Conservation (phyloP, 768 basidiomycete species). For the Tephrocybe rancida region DNA sequence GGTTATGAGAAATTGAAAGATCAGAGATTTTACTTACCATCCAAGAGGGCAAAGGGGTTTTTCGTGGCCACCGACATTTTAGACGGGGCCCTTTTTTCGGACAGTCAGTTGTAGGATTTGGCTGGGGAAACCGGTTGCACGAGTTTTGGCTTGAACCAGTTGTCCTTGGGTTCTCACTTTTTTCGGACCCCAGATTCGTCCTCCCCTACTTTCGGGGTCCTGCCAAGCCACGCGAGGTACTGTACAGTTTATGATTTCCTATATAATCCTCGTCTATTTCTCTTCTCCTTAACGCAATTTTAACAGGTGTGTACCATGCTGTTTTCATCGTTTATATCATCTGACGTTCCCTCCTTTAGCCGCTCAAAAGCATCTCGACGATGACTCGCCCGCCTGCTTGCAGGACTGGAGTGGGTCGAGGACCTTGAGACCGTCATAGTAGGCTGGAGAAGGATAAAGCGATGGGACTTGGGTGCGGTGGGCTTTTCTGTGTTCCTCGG, state of each 20-base stretch:
- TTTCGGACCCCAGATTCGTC: constrained; percentile 20
- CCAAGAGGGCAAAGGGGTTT: constrained; percentile 85
- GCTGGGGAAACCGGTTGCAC: constrained; percentile 8
- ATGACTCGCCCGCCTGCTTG: constrained; percentile 67
- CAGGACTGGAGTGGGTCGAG: constrained; percentile 76
- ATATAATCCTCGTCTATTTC: constrained; percentile 10
- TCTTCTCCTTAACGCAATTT: constrained; percentile 49
- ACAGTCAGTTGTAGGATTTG: constrained; percentile 26
- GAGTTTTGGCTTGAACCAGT: constrained; percentile 9
- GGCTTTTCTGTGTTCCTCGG: constrained; percentile 24
- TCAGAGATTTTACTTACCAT: constrained; percentile 51
- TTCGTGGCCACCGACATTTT: constrained; percentile 89
- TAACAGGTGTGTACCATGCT: constrained; percentile 57
- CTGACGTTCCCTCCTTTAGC: constrained; percentile 41
- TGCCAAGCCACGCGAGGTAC: constrained; percentile 44
- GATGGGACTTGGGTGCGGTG: constrained; percentile 93
- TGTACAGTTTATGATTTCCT: constrained; percentile 45
- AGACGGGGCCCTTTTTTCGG: constrained; percentile 60
- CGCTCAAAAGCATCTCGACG: constrained; percentile 89
- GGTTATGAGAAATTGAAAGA: constrained; percentile 13
- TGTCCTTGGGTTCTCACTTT: constrained; percentile 9
- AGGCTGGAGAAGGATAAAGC: constrained; percentile 71
- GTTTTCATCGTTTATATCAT: background rate
- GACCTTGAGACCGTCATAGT: constrained; percentile 87
- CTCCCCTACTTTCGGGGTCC: constrained; percentile 41